Base-by-base conservation (phyloP, 768 basidiomycete species). In the Suillus subalutaceus region DNA sequence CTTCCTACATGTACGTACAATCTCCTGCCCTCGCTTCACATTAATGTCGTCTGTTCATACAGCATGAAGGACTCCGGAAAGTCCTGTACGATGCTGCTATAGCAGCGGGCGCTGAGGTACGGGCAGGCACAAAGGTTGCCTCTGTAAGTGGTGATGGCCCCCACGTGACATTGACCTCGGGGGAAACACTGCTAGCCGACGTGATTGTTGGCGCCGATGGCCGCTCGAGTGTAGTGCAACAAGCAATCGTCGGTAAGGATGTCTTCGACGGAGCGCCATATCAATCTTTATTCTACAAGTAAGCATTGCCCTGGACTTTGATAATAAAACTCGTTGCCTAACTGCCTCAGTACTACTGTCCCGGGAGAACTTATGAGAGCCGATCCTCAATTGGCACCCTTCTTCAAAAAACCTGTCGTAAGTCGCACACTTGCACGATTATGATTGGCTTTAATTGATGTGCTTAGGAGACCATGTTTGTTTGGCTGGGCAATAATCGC, bases 141-240 rank as follows among this genome's bases (percentile, higher is more conserved):
- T 74, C 74, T 8, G 72, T 78, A 37, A 43, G 20, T 6, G n/a
- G 59, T 41, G 73, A 81, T 65, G 71, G 68, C 23, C 67, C 76
- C 12, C 72, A 74, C 56, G 79, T 85, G 6, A 77, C 72, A 1
- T 64, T 82, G 32, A 79, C 80, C 30, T 78, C 73, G 43, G 87
- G 86, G 20, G 78, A 82, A 61, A 76, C 70, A 15, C 63, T 88
- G 10, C 70, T 68, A 18, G 84, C 83, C 18, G 86, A 90, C 71
- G 74, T 88, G 37, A 76, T 90, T 62, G 80, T 90, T 23, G 88
- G 85, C 40, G 88, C 89, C 4, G 89, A 90, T 72, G 89, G 89
- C 7, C 78, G 77, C 52, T 72, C 77, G 18, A 86, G 86, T 26
- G 30, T 83, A 38, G 74, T 81, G n/a, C 72, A 79, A 44, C 72